phyloP scores from a whole-genome alignment of 768 basidiomycete species.

The Naematelia encephala region DNA sequence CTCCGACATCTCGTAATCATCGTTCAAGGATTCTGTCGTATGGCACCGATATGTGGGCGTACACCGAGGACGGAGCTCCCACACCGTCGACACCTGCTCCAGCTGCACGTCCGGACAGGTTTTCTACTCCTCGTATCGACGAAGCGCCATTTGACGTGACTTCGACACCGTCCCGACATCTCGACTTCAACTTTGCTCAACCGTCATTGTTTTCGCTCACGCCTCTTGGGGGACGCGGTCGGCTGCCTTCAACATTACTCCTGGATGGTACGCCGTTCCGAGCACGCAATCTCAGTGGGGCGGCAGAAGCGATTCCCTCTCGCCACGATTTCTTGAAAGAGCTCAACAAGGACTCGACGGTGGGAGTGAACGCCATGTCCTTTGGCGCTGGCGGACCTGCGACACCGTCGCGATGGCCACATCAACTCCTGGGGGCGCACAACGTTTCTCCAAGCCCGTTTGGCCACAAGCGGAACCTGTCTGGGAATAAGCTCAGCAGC shows the following conservation, averaged over 20 bases:
- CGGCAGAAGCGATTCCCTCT: constrained; percentile 9
- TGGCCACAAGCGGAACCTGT: constrained; percentile 26
- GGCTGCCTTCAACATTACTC: constrained; percentile 18
- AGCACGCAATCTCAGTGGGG: neutral
- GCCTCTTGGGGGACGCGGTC: constrained; percentile 31
- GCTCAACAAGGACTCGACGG: constrained; percentile 21
- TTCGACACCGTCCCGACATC: constrained; percentile 41
- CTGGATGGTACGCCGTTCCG: constrained; percentile 5
- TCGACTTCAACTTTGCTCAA: constrained; percentile 45
- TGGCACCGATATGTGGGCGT: constrained; percentile 33
- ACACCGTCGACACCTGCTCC: constrained; percentile 38
- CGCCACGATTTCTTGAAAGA: constrained; percentile 32
- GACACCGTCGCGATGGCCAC: constrained; percentile 21
- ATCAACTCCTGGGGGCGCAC: constrained; percentile 28
- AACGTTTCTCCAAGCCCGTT: constrained; percentile 35
- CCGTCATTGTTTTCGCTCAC: constrained; percentile 43
- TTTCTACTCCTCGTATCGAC: constrained; percentile 41
- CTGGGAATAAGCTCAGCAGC: constrained; percentile 24
- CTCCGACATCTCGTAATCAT: constrained; percentile 25
- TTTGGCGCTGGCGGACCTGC: neutral
- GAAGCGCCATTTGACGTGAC: constrained; percentile 43
- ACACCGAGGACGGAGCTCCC: constrained; percentile 27
- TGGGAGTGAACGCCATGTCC: neutral
- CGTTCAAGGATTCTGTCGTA: constrained; percentile 43
- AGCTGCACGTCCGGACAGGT: constrained; percentile 17